Evolutionary conservation across 306 rosid genomes (phyloP), one percentile per base, ranked within the genome.

Genomic region (Geum urbanum): DNA sequence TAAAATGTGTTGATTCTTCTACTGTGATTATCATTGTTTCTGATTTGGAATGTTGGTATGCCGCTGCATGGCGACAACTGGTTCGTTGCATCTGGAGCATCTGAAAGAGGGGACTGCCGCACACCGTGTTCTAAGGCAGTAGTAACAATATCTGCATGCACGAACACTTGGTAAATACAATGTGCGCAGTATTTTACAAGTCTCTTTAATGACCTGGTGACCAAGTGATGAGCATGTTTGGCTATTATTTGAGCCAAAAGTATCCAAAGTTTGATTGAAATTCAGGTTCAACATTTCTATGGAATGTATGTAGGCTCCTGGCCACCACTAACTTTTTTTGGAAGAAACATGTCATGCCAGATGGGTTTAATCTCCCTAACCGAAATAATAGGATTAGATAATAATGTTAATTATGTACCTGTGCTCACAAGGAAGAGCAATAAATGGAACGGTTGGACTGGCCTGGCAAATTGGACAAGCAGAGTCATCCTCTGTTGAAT

Each of bases 391-490:
- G 45, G 19, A 24, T 59, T 7, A 0, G 3, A 35, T 12, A 59
- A 35, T 14, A 14, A 59, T 7, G 45, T 43, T 22, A 70, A 43
- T 48, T 50, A 66, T 56, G 71, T 69, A 95, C 99, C 97, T 95
- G 89, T 95, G 99, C 72, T 95, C 88, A 70, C 99, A 95, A 22
- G 99, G 99, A 47, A 95, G 77, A 67, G 99, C 99, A 60, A 91
- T 82, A 83, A 81, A 95, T 37, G 99, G 92, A 77, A 92, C 79
- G 65, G 87, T 89, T 63, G 99, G 99, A 82, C 75, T 84, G 50
- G 95, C 87, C 75, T 75, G 91, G 77, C 99, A 94, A 70, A 94
- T 81, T 47, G 97, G 96, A 78, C 97, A 95, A 60, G 74, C 27
- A 48, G 80, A 70, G 76, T 74, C 92, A 75, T 95, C 91, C 72